Percentiles rank a stretch among this genome's conserved stretches.
Conservation (phyloP, 2,329 filamentous ascomycete genomes). For the Orbilia quercus region DNA sequence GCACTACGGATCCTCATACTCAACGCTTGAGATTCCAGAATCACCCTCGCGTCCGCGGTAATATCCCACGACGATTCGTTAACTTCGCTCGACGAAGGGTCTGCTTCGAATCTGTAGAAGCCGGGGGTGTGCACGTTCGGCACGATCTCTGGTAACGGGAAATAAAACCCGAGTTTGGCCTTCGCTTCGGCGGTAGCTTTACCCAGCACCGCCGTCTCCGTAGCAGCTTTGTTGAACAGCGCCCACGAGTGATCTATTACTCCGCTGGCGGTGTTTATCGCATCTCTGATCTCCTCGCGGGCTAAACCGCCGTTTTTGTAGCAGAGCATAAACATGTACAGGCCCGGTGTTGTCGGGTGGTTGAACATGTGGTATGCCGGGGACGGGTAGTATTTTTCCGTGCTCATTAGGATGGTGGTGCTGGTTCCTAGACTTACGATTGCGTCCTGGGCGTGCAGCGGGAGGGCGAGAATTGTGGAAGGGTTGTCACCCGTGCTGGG, state of each 20-base stretch:
- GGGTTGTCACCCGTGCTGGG: slow-evolving; percentile 97
- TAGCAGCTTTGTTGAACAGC: slow-evolving; percentile 79
- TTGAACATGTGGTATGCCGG: slow-evolving; percentile 98
- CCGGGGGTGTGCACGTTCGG: slow-evolving; percentile 82
- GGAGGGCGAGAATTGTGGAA: slow-evolving; percentile 89
- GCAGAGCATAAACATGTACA: slow-evolving; percentile 99
- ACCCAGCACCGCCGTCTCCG: slow-evolving; percentile 76
- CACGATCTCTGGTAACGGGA: slow-evolving; percentile 93
- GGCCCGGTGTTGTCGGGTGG: slow-evolving; percentile 86
- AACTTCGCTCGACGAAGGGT: slow-evolving; percentile 68
- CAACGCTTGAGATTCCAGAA: slow-evolving; percentile 94
- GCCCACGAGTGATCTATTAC: slow-evolving; percentile 74
- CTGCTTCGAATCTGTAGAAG: slow-evolving; percentile 82
- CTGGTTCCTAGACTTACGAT: slow-evolving; percentile 95
- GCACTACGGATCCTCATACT: slow-evolving; percentile 84
- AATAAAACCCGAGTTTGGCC: slow-evolving; percentile 93
- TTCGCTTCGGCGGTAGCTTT: slow-evolving; percentile 66
- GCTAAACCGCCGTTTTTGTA: slow-evolving; percentile 98
- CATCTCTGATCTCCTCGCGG: slow-evolving; percentile 87
- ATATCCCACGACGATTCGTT: slow-evolving; percentile 66
- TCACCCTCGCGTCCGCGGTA: slow-evolving; percentile 81
- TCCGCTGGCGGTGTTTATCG: slow-evolving; percentile 70
- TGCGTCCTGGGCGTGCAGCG: slow-evolving; percentile 85
- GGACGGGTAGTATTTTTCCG: slow-evolving; percentile 87
- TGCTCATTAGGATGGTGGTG: slow-evolving; percentile 97